Conservation (phyloP, 2,329 filamentous ascomycete genomes). For the Fulvia fulva region DNA sequence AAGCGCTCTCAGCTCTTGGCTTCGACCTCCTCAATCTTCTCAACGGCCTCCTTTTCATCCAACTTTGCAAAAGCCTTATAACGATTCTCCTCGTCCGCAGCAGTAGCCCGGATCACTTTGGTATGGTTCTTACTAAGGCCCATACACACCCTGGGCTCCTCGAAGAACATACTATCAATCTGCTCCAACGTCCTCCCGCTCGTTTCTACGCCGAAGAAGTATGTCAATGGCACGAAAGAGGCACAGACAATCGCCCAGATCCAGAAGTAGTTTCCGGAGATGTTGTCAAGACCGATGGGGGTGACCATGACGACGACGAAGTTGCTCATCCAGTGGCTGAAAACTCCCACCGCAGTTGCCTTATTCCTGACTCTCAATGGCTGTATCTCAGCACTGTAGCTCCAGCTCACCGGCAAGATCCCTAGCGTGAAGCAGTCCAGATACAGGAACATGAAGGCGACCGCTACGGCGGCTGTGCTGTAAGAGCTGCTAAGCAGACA, state of each 20-base stretch:
- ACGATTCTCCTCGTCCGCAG: slow-evolving; percentile 21
- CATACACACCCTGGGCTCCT: slow-evolving; percentile 32
- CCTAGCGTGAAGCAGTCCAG: slow-evolving; percentile 53
- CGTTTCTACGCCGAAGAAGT: slow-evolving; percentile 35
- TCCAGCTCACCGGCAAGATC: slow-evolving; percentile 39
- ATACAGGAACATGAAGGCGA: slow-evolving; percentile 47
- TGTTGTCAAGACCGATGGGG: slow-evolving; percentile 24
- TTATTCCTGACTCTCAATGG: slow-evolving; percentile 47
- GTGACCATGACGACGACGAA: slow-evolving; percentile 37
- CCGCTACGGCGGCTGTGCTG: slow-evolving; percentile 30
- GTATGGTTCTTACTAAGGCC: slow-evolving; percentile 30
- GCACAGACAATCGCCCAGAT: slow-evolving; percentile 54
- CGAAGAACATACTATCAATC: slow-evolving; percentile 31
- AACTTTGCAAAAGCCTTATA: slow-evolving; percentile 18
- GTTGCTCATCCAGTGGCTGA: slow-evolving; percentile 49
- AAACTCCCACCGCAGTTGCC: slow-evolving; percentile 46
- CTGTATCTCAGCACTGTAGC: slow-evolving; percentile 49
- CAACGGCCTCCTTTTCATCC: slow-evolving; percentile 10
- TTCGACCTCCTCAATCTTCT: slow-evolving; percentile 2
- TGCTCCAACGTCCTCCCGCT: slow-evolving; percentile 26
- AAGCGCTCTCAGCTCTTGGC: background rate
- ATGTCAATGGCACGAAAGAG: slow-evolving; percentile 45
- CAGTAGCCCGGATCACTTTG: slow-evolving; percentile 19
- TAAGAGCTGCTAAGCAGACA: slow-evolving; percentile 28
- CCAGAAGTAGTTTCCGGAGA: slow-evolving; percentile 51